Evolutionary conservation across 208 protist genomes (phyloP).

Genomic region (Leptomonas seymouri): DNA sequence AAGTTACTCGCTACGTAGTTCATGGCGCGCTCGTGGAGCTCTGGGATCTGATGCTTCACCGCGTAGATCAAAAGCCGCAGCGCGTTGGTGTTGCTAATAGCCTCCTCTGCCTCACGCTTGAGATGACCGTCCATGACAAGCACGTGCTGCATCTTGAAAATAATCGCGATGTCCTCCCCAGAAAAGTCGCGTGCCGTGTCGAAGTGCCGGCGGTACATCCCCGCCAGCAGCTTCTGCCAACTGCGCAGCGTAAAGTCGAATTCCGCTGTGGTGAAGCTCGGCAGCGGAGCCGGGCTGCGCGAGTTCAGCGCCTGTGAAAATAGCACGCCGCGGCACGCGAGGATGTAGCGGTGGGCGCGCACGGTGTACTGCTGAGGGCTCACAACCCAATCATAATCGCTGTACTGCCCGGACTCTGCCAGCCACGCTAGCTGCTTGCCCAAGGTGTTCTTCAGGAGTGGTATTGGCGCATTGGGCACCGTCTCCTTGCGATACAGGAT

Average conservation of each 20-base stretch:
- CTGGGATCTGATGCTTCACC: slow-evolving; percentile 80
- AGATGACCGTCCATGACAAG: slow-evolving; percentile 88
- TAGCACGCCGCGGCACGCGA: slow-evolving; percentile 82
- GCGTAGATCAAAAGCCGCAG: slow-evolving; percentile 84
- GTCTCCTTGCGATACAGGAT: slow-evolving; percentile 75
- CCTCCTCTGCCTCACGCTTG: slow-evolving; percentile 82
- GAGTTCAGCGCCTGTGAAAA: slow-evolving; percentile 78
- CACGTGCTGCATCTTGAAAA: slow-evolving; percentile 82
- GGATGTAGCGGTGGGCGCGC: slow-evolving; percentile 79
- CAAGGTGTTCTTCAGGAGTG: slow-evolving; percentile 72
- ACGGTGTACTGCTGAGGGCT: slow-evolving; percentile 72
- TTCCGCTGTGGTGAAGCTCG: slow-evolving; percentile 53
- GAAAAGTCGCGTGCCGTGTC: slow-evolving; percentile 71
- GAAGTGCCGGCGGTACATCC: slow-evolving; percentile 82
- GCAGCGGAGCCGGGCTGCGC: slow-evolving; percentile 46
- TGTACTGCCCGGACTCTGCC: slow-evolving; percentile 86
- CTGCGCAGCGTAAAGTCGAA: slow-evolving; percentile 88
- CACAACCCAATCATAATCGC: slow-evolving; percentile 79
- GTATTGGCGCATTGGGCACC: slow-evolving; percentile 66
- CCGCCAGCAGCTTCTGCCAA: slow-evolving; percentile 78
- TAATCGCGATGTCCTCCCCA: slow-evolving; percentile 83
- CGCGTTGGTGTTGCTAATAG: slow-evolving; percentile 68
- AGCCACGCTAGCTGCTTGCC: slow-evolving; percentile 81
- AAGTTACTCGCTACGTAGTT: slow-evolving; percentile 74
- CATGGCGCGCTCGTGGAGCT: slow-evolving; percentile 85